Conservation (phyloP, 331 rosid species). For the Pyrus hybrid region DNA sequence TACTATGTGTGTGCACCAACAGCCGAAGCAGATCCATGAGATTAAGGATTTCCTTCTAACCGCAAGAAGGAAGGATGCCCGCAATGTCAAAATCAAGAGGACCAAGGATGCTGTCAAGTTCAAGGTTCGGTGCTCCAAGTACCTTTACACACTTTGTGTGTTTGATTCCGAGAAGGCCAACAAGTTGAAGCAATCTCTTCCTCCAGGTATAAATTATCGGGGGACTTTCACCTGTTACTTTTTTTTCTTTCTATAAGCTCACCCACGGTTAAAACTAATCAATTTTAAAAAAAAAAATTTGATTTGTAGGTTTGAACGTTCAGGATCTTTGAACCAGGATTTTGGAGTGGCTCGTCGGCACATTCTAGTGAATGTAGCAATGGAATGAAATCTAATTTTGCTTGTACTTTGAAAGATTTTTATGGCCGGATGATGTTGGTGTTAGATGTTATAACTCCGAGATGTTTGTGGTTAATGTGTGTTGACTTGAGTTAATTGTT, state of each 20-base stretch:
- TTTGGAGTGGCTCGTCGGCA: not conserved
- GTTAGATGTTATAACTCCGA: too few species aligned
- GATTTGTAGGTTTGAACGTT: conserved; percentile 22
- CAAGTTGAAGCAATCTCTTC: conserved; percentile 85
- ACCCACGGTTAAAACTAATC: too few species aligned
- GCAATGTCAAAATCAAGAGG: conserved; percentile 69
- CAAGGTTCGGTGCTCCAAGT: conserved; percentile 77
- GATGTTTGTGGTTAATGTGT: not conserved
- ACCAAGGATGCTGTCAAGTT: conserved; percentile 73
- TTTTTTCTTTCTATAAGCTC: not conserved
- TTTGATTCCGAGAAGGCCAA: conserved; percentile 69
- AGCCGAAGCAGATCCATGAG: conserved; percentile 90
- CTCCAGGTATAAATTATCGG: conserved; percentile 29
- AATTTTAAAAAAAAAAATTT: too few species aligned
- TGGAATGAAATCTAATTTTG: too few species aligned
- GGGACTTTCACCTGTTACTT: not conserved
- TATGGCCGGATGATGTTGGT: too few species aligned
- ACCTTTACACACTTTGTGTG: conserved; percentile 74
- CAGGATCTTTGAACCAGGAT: conserved; percentile 20
- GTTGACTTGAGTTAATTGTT: too few species aligned
- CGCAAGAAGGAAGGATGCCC: conserved; percentile 77
- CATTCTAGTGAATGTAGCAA: not conserved
- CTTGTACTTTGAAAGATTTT: too few species aligned
- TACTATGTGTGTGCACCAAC: not conserved
- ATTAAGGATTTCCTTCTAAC: conserved; percentile 87